Base-by-base conservation (phyloP, 257 asterid genomes). In the Asclepias syriaca region DNA sequence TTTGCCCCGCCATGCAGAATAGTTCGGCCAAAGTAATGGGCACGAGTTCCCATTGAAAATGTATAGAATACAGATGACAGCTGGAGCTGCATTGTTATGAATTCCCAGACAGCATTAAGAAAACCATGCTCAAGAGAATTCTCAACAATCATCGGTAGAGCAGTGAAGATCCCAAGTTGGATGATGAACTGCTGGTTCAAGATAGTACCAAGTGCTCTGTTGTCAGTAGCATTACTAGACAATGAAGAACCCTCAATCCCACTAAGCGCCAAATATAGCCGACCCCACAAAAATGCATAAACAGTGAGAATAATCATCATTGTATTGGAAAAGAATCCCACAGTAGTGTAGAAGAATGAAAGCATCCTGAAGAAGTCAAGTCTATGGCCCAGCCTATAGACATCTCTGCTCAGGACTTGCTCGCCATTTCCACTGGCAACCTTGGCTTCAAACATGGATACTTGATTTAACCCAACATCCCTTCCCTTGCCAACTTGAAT, bases 401-500 rank as follows among this genome's bases (percentile, higher is more conserved):
- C 96, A 80, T 95, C 98, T 74, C 99, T 82, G 82, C 99, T 95
- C 21, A 95, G 88, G 70, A 88, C 84, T 84, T 95, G 99, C 84
- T 95, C 99, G 48, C 98, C 99, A 9, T 95, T 95, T 49, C 99
- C 99, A 82, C 99, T 95, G 61, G 99, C 96, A 63, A 95, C 98
- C 85, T 95, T 95, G 70, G 98, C 98, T 80, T 95, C 98, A 69
- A 95, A 95, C 99, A 95, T 95, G 61, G 99, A 90, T 58, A 92
- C 81, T 72, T 95, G 99, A 83, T 95, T 95, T 80, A 92, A 78
- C 61, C 99, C 98, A 75, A 95, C 99, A 83, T 95, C 99, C 84
- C 99, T 86, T 77, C 99, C 99, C 85, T 95, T 95, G 57, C 99
- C 99, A 77, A 95, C 99, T 87, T 95, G 99, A 75, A 95, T 87